Evolutionary conservation across 495 filamentous ascomycete genomes (phyloP).

Genomic region (Hypoxylon fragiforme): DNA sequence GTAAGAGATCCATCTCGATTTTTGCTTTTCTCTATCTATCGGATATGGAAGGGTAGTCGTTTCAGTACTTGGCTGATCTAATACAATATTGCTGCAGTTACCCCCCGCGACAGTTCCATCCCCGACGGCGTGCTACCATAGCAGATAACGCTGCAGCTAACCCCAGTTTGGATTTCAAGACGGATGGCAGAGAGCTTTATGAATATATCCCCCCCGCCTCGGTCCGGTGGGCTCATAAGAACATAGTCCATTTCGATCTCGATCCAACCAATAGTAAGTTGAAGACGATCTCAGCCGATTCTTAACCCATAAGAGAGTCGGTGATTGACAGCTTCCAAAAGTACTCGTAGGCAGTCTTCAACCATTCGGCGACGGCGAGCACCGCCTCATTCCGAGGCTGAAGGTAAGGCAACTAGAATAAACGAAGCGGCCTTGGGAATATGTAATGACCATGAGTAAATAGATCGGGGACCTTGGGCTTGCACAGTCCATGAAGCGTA

Average conservation of each 20-base stretch:
- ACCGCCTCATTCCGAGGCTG: conserved; percentile 17
- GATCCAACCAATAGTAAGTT: conserved; percentile 26
- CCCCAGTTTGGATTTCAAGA: not conserved
- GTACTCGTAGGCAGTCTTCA: conserved; percentile 20
- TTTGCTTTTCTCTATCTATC: too few relatives aligned
- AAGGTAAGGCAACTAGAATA: conserved; percentile 7
- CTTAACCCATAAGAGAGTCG: too few relatives aligned
- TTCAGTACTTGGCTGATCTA: not conserved
- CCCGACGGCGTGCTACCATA: conserved; percentile 3
- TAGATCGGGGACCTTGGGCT: conserved; percentile 28
- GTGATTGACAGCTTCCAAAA: conserved; percentile 1
- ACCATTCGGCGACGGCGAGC: conserved; percentile 12
- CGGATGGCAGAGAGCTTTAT: conserved; percentile 10
- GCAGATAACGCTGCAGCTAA: not conserved
- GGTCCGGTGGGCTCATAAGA: conserved; percentile 9
- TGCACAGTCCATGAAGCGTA: conserved; percentile 2
- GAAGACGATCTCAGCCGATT: not conserved
- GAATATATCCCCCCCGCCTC: conserved; percentile 13
- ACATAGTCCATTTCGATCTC: conserved; percentile 29
- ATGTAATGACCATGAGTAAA: not conserved
- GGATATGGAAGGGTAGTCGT: too few relatives aligned
- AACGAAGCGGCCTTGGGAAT: not conserved
- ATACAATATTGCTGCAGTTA: conserved; percentile 11
- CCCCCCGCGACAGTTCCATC: conserved; percentile 24
- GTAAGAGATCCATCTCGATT: too few relatives aligned